Conservation (phyloP, 495 filamentous ascomycete species). For the Darksidea phi region DNA sequence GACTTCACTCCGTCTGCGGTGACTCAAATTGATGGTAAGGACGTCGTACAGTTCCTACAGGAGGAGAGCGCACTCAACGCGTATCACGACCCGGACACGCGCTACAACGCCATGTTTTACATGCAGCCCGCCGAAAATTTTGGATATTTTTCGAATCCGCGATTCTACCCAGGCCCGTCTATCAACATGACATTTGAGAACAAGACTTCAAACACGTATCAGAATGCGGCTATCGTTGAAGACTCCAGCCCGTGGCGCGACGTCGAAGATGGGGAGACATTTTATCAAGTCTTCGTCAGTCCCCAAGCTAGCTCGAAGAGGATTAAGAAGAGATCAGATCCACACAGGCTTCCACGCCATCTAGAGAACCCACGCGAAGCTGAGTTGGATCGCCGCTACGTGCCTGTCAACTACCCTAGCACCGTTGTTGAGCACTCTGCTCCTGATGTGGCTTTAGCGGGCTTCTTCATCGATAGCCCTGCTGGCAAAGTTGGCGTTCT, state of each 20-base stretch:
- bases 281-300: slow-evolving; percentile 27
- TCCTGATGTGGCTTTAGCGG: slow-evolving; percentile 25
- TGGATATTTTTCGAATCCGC: slow-evolving; percentile 30
- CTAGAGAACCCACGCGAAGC: slow-evolving; percentile 14
- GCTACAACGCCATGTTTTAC: slow-evolving; percentile 37
- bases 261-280: slow-evolving; percentile 18
- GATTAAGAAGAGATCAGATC: slow-evolving; percentile 16
- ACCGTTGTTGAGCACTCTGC: no score
- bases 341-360: slow-evolving; percentile 16
- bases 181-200: slow-evolving; percentile 31
- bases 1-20: slow-evolving; percentile 17
- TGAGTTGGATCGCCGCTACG: slow-evolving; percentile 2
- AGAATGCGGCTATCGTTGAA: slow-evolving; percentile 25
- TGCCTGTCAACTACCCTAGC: slow-evolving; percentile 22
- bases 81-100: slow-evolving; percentile 35
- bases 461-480: slow-evolving; percentile 32
- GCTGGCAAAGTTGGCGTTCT: slow-evolving; percentile 27
- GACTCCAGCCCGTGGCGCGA: slow-evolving; percentile 16
- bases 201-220: slow-evolving; percentile 20
- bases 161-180: slow-evolving; percentile 30
- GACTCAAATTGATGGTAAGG: slow-evolving; percentile 27
- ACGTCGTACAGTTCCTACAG: slow-evolving; percentile 27
- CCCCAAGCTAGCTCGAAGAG: slow-evolving; percentile 12
- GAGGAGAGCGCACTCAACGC: slow-evolving; percentile 18
- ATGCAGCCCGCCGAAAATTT: slow-evolving; percentile 28